A percentile compares a stretch with the other conserved stretches of the same genome.
phyloP scores from a whole-genome alignment of 2,329 filamentous ascomycete genomes.

The Cytospora leucostoma region DNA sequence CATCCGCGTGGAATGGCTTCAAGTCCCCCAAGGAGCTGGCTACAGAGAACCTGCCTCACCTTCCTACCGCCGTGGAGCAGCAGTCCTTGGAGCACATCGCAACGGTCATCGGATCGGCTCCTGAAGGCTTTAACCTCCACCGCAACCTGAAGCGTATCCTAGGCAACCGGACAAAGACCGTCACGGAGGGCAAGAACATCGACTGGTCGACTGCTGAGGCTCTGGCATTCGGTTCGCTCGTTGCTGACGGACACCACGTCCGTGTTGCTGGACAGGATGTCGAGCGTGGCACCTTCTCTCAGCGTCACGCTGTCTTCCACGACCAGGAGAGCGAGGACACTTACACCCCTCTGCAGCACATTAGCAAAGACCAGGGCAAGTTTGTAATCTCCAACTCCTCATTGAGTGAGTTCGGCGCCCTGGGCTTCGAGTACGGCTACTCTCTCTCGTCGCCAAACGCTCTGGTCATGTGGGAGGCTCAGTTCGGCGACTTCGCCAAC shows the following conservation, averaged over 20 bases:
- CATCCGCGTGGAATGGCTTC: slow-evolving; percentile 98
- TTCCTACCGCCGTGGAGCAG: slow-evolving; percentile 76
- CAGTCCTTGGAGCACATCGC: slow-evolving; percentile 80
- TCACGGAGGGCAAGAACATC: slow-evolving; percentile 88
- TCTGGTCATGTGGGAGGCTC: slow-evolving; percentile 98
- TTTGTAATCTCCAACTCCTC: slow-evolving; percentile 98
- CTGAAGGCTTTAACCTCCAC: slow-evolving; percentile 86
- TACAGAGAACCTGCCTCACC: slow-evolving; percentile 89
- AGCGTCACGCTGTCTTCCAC: slow-evolving; percentile 95
- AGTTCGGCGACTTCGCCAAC: slow-evolving; percentile 99
- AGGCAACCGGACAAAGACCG: slow-evolving; percentile 83
- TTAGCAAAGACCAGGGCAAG: slow-evolving; percentile 88
- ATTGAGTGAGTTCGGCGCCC: slow-evolving; percentile 66
- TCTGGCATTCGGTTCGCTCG: slow-evolving; percentile 88
- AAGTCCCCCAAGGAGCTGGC: slow-evolving; percentile 98
- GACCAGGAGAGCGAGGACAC: slow-evolving; percentile 94
- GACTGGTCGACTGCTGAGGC: slow-evolving; percentile 98
- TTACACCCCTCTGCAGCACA: slow-evolving; percentile 87
- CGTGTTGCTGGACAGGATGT: slow-evolving; percentile 98
- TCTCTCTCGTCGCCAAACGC: slow-evolving; percentile 95
- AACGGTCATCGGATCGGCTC: slow-evolving; percentile 73
- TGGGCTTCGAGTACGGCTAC: slow-evolving; percentile 98
- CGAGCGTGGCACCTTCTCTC: slow-evolving; percentile 98
- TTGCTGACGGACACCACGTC: slow-evolving; percentile 92
- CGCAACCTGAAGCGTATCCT: slow-evolving; percentile 98